Percentiles rank a stretch among this genome's conserved stretches.
These are phyloP conservation scores for Penicillium glabrum DNA, from an alignment of 2,329 filamentous ascomycete genomes.

Conservation along the genomic window DNA sequence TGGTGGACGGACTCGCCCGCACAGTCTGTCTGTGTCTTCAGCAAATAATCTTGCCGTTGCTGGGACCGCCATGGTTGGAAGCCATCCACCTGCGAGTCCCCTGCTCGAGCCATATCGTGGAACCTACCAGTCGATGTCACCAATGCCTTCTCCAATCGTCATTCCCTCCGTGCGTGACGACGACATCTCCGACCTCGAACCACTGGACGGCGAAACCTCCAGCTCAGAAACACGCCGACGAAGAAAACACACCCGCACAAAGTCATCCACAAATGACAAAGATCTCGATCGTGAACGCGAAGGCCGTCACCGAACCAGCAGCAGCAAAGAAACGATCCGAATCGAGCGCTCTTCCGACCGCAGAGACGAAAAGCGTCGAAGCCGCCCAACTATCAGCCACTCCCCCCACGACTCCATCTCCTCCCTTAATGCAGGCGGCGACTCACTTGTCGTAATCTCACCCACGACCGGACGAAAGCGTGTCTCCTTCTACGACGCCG, in stretches of 20 bases:
- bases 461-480: slow-evolving; percentile 55
- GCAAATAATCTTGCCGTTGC: slow-evolving; percentile 40
- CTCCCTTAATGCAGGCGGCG: slow-evolving; percentile 26
- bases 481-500: slow-evolving; percentile 80
- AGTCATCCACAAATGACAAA: slow-evolving; percentile 20
- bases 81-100: slow-evolving; percentile 71
- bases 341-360: slow-evolving; percentile 28
- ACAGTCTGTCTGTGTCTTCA: slow-evolving; percentile 40
- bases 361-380: slow-evolving; percentile 27
- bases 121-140: slow-evolving; percentile 90
- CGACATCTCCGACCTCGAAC: slow-evolving; percentile 54
- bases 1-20: slow-evolving; percentile 28
- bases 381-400: slow-evolving; percentile 24
- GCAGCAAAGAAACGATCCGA: slow-evolving; percentile 22
- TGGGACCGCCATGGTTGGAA: slow-evolving; percentile 17
- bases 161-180: slow-evolving; percentile 59
- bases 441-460: slow-evolving; percentile 42
- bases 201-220: slow-evolving; percentile 31
- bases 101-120: slow-evolving; percentile 89
- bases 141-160: slow-evolving; percentile 80
- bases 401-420: slow-evolving; percentile 26
- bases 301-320: slow-evolving; percentile 1
- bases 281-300: slow-evolving; percentile 18
- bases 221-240: slow-evolving; percentile 28
- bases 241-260: slow-evolving; percentile 28